phyloP scores from a whole-genome alignment of 1,284 basidiomycete species.

The Boletus calvinii region DNA sequence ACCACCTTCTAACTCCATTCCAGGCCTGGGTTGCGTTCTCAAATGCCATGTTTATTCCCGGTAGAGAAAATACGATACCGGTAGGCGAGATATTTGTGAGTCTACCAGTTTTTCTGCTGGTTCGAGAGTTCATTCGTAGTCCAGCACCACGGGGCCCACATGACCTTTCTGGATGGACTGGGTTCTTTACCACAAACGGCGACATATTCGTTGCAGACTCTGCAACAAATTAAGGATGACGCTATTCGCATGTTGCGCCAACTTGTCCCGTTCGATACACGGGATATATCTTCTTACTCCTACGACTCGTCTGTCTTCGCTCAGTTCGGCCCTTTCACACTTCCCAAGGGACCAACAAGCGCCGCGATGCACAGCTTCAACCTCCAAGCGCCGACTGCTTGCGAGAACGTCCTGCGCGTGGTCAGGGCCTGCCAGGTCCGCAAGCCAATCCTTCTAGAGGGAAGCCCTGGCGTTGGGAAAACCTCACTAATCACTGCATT shows the following conservation, averaged over 20 bases:
- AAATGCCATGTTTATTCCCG: constrained; percentile 56
- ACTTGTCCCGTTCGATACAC: constrained; percentile 47
- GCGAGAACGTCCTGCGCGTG: constrained; percentile 87
- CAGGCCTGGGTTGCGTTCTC: constrained; percentile 94
- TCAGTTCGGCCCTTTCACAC: constrained; percentile 75
- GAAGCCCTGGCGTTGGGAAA: constrained; percentile 99
- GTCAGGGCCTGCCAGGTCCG: constrained; percentile 86
- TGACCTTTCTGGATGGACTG: constrained; percentile 86
- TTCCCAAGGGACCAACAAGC: constrained; percentile 57
- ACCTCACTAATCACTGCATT: constrained; percentile 92
- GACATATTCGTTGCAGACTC: constrained; percentile 49
- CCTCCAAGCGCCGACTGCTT: constrained; percentile 86
- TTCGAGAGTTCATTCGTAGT: constrained; percentile 11
- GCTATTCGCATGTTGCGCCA: constrained; percentile 48
- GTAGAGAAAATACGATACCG: constrained; percentile 39
- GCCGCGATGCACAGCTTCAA: constrained; percentile 61
- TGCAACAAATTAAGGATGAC: constrained; percentile 50
- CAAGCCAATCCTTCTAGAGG: constrained; percentile 95
- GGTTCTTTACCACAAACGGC: constrained; percentile 72
- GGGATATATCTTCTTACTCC: constrained; percentile 29
- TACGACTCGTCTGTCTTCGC: constrained; percentile 43
- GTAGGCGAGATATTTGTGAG: constrained; percentile 71
- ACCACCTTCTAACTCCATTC: constrained; percentile 15
- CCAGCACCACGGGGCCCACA: constrained; percentile 84
- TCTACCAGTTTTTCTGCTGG: constrained; percentile 15